Base-by-base conservation (phyloP, 169 alveolate genomes). In the Cryptosporidium viatorum region DNA sequence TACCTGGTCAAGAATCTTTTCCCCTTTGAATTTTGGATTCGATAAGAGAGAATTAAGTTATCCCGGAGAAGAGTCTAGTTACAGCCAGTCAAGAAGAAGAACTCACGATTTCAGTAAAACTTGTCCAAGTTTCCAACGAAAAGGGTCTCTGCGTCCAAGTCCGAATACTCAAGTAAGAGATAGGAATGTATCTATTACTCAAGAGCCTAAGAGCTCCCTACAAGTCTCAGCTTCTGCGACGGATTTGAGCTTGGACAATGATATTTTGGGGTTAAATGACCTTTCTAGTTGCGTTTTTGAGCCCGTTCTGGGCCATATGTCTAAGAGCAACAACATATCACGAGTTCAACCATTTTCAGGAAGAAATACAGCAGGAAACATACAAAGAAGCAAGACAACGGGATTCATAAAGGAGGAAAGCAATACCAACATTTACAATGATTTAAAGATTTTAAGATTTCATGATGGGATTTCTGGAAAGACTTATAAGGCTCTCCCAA, bases 391-490 rank as follows among this genome's bases (percentile, higher is more conserved):
- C 37, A 59, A 8, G 37, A 59, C 69, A 9, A n/a, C 37, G 9
- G 69, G 69, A n/a, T 59, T 26, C 23, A 14, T 59, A 14, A 59
- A 31, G 31, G 69, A 59, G 16, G 18, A 23, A 14, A 59, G 21
- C 8, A 58, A 21, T 4, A 59, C 69, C 6, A 59, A 16, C 23
- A 48, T 48, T 48, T 48, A 68, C 29, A 39, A 74, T 74, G 71
- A 26, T 29, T 35, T 74, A 39, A 55, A 41, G 45, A 74, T 74
- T 55, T 35, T 74, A 31, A 74, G 86, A 37, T 74, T 74, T 35
- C 86, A 74, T 43, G 86, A 74, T 60, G 86, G 86, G 0, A 74
- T 74, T 55, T 55, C 86, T 31, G 86, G 86, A 21, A 74, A 74
- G 18, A 58, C 86, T 52, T 74, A 21, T 12, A 74, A 74, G 33